phyloP scores from a whole-genome alignment of 202 grass and related monocot species.

The Musa balbisiana region DNA sequence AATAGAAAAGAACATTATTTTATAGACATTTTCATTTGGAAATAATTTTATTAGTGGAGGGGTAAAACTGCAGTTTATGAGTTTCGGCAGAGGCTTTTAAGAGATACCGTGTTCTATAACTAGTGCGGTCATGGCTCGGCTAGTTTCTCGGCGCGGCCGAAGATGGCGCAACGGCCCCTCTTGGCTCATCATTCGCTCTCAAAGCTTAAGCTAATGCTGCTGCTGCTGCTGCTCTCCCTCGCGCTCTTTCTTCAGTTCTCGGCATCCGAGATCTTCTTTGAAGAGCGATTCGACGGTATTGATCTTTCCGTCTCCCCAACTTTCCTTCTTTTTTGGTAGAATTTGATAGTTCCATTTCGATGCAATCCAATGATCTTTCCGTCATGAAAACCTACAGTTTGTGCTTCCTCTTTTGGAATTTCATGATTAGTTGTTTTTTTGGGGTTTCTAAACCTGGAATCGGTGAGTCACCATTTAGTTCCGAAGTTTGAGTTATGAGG shows the following conservation, averaged over 20 bases:
- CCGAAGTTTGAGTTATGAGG: not conserved
- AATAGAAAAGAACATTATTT: too few relatives aligned
- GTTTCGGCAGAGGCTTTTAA: not conserved
- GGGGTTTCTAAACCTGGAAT: not conserved
- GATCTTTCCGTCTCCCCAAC: not conserved
- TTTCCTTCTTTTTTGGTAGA: not conserved
- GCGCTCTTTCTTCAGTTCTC: slow-evolving; percentile 50
- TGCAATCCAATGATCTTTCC: not conserved
- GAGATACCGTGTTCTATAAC: not conserved
- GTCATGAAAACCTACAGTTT: not conserved
- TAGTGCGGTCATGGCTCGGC: not conserved
- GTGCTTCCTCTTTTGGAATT: not conserved
- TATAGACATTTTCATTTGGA: too few relatives aligned
- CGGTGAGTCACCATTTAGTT: not conserved
- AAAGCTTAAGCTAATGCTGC: not conserved
- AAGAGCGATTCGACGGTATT: slow-evolving; percentile 96
- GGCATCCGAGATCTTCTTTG: slow-evolving; percentile 66
- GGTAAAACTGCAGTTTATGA: not conserved
- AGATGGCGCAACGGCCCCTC: slow-evolving; percentile 2
- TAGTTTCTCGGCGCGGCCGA: not conserved
- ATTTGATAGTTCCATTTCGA: not conserved
- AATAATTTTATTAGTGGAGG: not conserved
- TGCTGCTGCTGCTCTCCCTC: slow-evolving; percentile 31
- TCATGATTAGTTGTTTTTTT: not conserved
- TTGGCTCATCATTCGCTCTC: not conserved